Conservation (phyloP, 2,329 filamentous ascomycete genomes). For the Sporothrix humicola region DNA sequence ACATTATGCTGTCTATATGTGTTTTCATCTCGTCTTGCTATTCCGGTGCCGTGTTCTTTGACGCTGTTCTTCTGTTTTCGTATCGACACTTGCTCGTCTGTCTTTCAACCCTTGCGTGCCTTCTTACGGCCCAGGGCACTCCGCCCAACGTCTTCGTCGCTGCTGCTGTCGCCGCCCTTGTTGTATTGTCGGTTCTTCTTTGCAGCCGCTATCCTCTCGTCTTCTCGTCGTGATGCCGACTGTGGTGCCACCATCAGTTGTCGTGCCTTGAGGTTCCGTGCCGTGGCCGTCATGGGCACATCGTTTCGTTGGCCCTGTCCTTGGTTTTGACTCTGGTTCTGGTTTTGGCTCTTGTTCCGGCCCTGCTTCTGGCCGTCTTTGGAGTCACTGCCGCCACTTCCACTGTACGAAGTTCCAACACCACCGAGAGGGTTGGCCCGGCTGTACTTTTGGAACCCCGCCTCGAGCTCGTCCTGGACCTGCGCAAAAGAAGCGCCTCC, state of each 20-base stretch:
- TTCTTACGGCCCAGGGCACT: slow-evolving; percentile 42
- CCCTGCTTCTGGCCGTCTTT: background rate
- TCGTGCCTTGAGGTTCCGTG: slow-evolving; percentile 28
- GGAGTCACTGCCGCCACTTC: background rate
- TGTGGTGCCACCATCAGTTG: slow-evolving; percentile 33
- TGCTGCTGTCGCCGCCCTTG: slow-evolving; percentile 36
- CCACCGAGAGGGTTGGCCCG: slow-evolving; percentile 34
- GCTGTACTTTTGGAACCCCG: slow-evolving; percentile 32
- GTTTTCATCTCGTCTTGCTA: no score
- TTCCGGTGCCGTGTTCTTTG: no score
- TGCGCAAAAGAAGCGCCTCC: slow-evolving; percentile 19
- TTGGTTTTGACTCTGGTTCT: background rate
- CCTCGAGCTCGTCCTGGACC: slow-evolving; percentile 34
- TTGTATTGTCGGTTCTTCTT: slow-evolving; percentile 6
- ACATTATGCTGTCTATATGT: background rate
- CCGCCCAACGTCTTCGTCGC: slow-evolving; percentile 45
- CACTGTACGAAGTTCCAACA: slow-evolving; percentile 13
- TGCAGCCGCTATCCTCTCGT: background rate
- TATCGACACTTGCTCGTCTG: background rate
- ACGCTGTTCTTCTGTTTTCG: no score
- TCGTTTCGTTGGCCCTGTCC: background rate
- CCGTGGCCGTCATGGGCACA: slow-evolving; percentile 10
- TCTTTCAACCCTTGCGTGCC: slow-evolving; percentile 29
- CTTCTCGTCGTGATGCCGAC: background rate
- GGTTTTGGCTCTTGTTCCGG: background rate